Conservation (phyloP, 2,329 filamentous ascomycete species). For the Polychaeton citri region DNA sequence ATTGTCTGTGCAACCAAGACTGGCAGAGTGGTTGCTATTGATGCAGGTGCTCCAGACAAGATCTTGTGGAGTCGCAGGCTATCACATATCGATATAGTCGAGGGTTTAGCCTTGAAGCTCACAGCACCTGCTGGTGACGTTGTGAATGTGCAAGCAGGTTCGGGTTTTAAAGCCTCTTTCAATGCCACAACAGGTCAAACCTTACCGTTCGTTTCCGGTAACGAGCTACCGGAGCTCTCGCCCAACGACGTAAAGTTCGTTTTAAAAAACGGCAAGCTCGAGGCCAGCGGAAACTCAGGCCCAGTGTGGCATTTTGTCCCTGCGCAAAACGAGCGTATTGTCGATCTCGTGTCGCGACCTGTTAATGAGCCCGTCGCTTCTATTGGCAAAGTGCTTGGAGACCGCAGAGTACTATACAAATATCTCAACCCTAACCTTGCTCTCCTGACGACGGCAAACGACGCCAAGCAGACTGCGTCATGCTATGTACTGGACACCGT, state of each 20-base stretch:
- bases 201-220: conserved; percentile 3
- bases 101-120: background rate
- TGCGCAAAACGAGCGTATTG: conserved; percentile 51
- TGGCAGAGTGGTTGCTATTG: conserved; percentile 67
- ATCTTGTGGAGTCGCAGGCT: conserved; percentile 51
- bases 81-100: background rate
- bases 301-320: conserved; percentile 59
- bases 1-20: conserved; percentile 67
- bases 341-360: conserved; percentile 54
- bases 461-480: conserved; percentile 45
- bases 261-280: conserved; percentile 13
- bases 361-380: conserved; percentile 80
- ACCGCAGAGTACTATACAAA: conserved; percentile 92
- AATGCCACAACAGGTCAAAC: conserved; percentile 18
- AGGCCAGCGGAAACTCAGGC: conserved; percentile 10
- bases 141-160: conserved; percentile 17
- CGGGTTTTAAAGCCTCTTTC: conserved; percentile 3
- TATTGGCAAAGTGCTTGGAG: conserved; percentile 83
- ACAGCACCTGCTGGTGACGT: conserved; percentile 36
- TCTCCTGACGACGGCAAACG: conserved; percentile 57
- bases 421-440: conserved; percentile 83
- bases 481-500: conserved; percentile 76
- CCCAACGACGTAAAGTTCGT: conserved; percentile 12
- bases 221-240: conserved; percentile 4
- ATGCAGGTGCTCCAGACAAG: conserved; percentile 59